A percentile compares a stretch with the other conserved stretches of the same genome.
Conservation (phyloP, 805 yeast species). For the Pichia deserticola region DNA sequence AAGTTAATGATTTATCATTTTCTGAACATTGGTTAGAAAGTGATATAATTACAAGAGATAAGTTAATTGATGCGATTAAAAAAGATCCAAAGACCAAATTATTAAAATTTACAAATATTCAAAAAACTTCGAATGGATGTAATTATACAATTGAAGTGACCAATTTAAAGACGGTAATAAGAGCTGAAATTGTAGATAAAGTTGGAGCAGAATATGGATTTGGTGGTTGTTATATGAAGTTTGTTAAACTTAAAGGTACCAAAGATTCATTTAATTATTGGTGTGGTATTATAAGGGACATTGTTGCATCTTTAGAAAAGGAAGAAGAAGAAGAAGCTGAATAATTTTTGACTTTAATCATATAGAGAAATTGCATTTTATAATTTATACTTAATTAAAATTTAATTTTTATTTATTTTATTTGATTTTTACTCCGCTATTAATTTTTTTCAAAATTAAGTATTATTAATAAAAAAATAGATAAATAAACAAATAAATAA, state of each 20-base stretch:
- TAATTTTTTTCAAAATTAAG: too few relatives aligned
- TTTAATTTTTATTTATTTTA: too few relatives aligned
- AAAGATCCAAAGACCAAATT: neutral
- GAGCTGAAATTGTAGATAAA: constrained; percentile 20
- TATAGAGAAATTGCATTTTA: too few relatives aligned
- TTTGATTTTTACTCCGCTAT: too few relatives aligned
- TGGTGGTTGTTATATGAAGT: constrained; percentile 25
- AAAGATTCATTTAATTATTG: constrained; percentile 15
- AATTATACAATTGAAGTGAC: constrained; percentile 9
- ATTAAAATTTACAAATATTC: neutral
- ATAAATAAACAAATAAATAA: too few relatives aligned
- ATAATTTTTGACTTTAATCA: neutral
- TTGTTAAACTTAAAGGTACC: constrained; percentile 18
- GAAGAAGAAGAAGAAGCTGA: neutral
- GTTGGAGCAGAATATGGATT: constrained; percentile 28
- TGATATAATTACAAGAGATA: constrained; percentile 6
- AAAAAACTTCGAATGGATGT: constrained; percentile 1
- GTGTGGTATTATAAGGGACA: constrained; percentile 11
- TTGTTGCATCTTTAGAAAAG: constrained; percentile 4
- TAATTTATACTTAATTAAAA: too few relatives aligned
- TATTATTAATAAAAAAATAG: too few relatives aligned
- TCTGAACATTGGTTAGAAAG: constrained; percentile 11
- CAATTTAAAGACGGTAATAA: constrained; percentile 9
- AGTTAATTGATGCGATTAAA: constrained; percentile 1
- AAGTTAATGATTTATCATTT: neutral